Percentiles rank a stretch among this genome's conserved stretches.
Conservation (phyloP, 345 rosid genomes). For the Cardamine occulta region DNA sequence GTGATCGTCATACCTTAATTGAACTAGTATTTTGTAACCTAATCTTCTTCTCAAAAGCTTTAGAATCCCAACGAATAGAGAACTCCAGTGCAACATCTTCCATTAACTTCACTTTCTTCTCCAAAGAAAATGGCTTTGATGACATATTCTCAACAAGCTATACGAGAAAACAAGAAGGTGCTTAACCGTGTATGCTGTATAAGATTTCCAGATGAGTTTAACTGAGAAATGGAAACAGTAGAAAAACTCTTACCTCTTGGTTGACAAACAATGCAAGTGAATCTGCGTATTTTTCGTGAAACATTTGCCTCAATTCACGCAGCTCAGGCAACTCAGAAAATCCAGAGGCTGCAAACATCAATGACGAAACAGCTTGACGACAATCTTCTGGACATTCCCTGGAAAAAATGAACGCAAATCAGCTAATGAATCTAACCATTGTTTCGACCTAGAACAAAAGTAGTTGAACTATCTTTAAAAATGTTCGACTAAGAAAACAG, state of each 20-base stretch:
- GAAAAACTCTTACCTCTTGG: constrained; percentile 62
- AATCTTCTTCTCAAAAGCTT: constrained; percentile 60
- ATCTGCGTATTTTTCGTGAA: constrained; percentile 78
- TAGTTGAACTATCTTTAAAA: neutral
- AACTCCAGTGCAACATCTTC: constrained; percentile 76
- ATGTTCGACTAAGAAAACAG: constrained; percentile 7
- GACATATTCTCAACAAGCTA: constrained; percentile 73
- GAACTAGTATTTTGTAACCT: constrained; percentile 40
- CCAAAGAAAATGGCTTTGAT: constrained; percentile 57
- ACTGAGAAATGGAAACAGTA: constrained; percentile 8
- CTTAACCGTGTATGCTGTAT: constrained; percentile 34
- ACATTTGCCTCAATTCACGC: constrained; percentile 82
- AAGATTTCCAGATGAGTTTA: constrained; percentile 15
- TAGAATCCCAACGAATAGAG: constrained; percentile 78
- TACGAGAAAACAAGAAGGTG: constrained; percentile 17
- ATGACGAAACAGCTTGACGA: constrained; percentile 76
- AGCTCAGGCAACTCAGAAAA: constrained; percentile 91
- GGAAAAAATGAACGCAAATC: constrained; percentile 24
- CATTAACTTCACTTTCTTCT: constrained; percentile 74
- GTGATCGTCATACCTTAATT: constrained; percentile 54
- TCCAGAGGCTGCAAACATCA: constrained; percentile 96
- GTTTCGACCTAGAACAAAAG: constrained; percentile 3
- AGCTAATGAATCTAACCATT: constrained; percentile 6
- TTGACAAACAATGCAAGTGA: constrained; percentile 67
- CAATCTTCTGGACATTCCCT: constrained; percentile 92